Percentiles rank a stretch among this genome's conserved stretches.
These are phyloP conservation scores for Mucor lusitanicus DNA, from an alignment of 371 early-diverging fungal species.

Conservation along the genomic window DNA sequence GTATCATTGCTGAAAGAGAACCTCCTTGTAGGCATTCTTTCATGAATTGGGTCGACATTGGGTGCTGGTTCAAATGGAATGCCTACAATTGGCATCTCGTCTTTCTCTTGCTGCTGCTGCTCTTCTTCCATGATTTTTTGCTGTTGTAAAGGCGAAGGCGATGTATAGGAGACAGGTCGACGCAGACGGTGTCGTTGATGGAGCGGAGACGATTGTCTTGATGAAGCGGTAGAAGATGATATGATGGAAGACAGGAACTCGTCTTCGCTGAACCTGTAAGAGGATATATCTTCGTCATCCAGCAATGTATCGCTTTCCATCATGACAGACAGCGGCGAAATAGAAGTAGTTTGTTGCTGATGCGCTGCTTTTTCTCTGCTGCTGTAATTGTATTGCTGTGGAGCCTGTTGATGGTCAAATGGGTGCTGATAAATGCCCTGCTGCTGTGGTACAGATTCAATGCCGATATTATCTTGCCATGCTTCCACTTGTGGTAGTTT, in stretches of 20 bases:
- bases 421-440: slow-evolving; percentile 25
- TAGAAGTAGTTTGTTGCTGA: neutral
- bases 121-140: neutral
- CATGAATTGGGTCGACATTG: slow-evolving; percentile 4
- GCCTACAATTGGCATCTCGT: slow-evolving; percentile 3
- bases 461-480: slow-evolving; percentile 19
- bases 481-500: slow-evolving; percentile 16
- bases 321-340: slow-evolving; percentile 1
- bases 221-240: slow-evolving; percentile 4
- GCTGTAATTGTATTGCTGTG: neutral
- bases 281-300: slow-evolving; percentile 5
- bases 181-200: neutral
- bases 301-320: slow-evolving; percentile 3
- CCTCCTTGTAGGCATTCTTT: slow-evolving; percentile 1
- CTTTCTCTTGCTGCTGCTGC: neutral
- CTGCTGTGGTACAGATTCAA: slow-evolving; percentile 14
- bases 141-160: slow-evolving; percentile 5
- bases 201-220: neutral
- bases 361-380: neutral
- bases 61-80: neutral
- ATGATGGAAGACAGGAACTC: slow-evolving; percentile 7
- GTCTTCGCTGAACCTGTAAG: slow-evolving; percentile 4
- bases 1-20: neutral
- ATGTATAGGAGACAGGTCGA: slow-evolving; percentile 6
- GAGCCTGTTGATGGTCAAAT: slow-evolving; percentile 40